phyloP scores from a whole-genome alignment of 495 filamentous ascomycete species.

The Extremus antarcticus region DNA sequence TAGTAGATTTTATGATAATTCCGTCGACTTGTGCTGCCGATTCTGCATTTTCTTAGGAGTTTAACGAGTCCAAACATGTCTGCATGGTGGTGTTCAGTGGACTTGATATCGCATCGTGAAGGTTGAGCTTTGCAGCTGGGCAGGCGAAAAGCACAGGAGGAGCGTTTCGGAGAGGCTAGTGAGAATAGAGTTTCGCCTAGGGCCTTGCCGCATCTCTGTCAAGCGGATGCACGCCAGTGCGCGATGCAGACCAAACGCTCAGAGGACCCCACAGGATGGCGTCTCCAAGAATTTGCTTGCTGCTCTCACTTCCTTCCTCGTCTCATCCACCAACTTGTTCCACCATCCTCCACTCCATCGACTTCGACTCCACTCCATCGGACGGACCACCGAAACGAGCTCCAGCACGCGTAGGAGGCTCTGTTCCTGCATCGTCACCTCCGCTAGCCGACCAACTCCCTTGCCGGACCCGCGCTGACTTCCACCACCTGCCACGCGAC shows the following conservation, averaged over 20 bases:
- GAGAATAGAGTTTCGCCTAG: too few relatives aligned
- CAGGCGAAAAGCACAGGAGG: too few relatives aligned
- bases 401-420: background rate
- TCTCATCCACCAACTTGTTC: background rate
- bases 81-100: background rate
- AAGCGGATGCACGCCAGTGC: too few relatives aligned
- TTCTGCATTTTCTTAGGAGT: background rate
- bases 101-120: background rate
- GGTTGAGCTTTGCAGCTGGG: too few relatives aligned
- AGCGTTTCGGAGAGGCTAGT: too few relatives aligned
- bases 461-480: background rate
- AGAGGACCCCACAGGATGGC: too few relatives aligned
- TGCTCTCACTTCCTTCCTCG: background rate
- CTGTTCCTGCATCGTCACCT: background rate
- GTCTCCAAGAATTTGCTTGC: background rate
- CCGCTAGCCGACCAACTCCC: background rate
- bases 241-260: too few relatives aligned
- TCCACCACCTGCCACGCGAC: background rate
- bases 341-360: constrained; percentile 1
- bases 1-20: too few relatives aligned
- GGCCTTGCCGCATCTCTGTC: too few relatives aligned
- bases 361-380: background rate
- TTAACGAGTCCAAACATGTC: constrained; percentile 27
- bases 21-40: too few relatives aligned
- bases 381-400: background rate